Conservation (phyloP, 441 rosid species). For the Populus hybrid region DNA sequence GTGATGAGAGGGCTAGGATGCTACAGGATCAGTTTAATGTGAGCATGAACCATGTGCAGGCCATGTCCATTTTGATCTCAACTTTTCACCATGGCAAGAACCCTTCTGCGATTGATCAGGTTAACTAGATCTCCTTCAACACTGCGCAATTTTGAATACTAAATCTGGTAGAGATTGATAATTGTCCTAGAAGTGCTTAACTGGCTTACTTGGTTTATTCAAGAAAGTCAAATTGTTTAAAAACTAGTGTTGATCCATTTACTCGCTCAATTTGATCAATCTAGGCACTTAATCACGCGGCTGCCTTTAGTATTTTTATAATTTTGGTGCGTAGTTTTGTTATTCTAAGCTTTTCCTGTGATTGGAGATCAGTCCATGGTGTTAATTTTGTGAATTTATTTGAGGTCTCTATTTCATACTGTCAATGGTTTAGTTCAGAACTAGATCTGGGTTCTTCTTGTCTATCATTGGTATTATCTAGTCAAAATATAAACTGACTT, state of each 20-base stretch:
- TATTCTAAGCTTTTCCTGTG: background rate
- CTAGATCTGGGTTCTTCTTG: conserved; percentile 19
- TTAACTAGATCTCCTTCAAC: conserved; percentile 33
- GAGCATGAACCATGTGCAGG: conserved; percentile 94
- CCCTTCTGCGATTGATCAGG: conserved; percentile 96
- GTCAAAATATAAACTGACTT: conserved; percentile 35
- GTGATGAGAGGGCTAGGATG: conserved; percentile 96
- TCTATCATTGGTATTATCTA: conserved; percentile 10
- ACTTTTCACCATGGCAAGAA: conserved; percentile 81
- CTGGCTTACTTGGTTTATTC: conserved; percentile 9
- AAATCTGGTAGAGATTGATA: conserved; percentile 5
- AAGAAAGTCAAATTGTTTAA: background rate
- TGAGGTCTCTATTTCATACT: background rate
- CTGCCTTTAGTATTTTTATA: background rate
- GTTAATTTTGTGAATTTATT: conserved; percentile 12
- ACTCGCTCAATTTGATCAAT: conserved; percentile 7
- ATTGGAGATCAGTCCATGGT: conserved; percentile 2
- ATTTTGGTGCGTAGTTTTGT: background rate
- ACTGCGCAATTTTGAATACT: background rate
- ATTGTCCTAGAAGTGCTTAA: conserved; percentile 9
- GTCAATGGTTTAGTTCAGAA: conserved; percentile 8
- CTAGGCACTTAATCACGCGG: conserved; percentile 3
- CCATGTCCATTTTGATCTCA: conserved; percentile 89
- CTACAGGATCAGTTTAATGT: conserved; percentile 95
- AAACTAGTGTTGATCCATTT: background rate